Percentiles rank a stretch among this genome's conserved stretches.
Conservation (phyloP, 2,329 filamentous ascomycete genomes). For the Penicillium corylophilum region DNA sequence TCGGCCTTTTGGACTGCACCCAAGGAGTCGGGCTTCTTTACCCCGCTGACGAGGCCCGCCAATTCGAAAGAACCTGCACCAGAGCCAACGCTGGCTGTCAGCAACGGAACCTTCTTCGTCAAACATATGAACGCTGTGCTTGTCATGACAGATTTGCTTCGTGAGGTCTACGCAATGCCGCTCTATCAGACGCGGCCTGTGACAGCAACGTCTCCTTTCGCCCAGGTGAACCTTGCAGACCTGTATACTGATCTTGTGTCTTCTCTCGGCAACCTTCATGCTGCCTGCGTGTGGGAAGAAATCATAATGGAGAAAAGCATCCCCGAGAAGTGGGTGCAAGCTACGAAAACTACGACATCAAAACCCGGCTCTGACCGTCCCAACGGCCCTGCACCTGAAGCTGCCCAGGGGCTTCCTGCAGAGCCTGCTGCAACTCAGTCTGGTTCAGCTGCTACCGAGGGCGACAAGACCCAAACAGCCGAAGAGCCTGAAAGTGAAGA, state of each 20-base stretch:
- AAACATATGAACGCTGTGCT: constrained; percentile 78
- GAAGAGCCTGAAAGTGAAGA: constrained; percentile 19
- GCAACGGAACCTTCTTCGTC: constrained; percentile 70
- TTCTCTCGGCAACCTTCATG: constrained; percentile 73
- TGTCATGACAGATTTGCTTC: constrained; percentile 71
- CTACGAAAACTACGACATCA: constrained; percentile 43
- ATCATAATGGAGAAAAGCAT: constrained; percentile 71
- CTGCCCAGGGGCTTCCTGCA: constrained; percentile 21
- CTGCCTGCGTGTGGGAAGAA: constrained; percentile 81
- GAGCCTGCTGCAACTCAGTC: constrained; percentile 26
- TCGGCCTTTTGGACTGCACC: constrained; percentile 62
- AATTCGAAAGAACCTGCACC: constrained; percentile 20
- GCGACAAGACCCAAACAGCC: constrained; percentile 15
- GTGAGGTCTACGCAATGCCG: constrained; percentile 67
- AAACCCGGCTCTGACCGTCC: constrained; percentile 42
- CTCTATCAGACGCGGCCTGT: constrained; percentile 63
- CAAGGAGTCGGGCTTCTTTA: constrained; percentile 64
- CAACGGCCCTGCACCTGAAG: constrained; percentile 36
- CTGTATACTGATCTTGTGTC: constrained; percentile 74
- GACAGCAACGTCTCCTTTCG: constrained; percentile 63
- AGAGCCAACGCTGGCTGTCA: constrained; percentile 39
- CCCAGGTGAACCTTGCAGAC: constrained; percentile 78
- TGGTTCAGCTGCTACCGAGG: constrained; percentile 19
- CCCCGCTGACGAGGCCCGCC: constrained; percentile 54
- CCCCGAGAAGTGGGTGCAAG: constrained; percentile 59